These are phyloP conservation scores for Nakazawaea anatomiae DNA, from an alignment of 805 yeast genomes.

Conservation along the genomic window DNA sequence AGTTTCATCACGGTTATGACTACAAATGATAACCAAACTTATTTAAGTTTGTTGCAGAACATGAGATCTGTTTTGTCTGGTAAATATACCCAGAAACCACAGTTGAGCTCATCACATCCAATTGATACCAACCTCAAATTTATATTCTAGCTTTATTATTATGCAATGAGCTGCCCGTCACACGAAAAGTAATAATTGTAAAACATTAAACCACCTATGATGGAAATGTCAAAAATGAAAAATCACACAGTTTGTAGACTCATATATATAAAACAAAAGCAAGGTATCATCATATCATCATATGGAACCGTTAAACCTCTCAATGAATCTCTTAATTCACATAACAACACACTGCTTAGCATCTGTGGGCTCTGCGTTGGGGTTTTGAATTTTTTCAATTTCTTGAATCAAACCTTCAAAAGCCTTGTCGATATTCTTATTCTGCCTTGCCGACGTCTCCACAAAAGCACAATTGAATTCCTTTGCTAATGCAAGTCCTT, in stretches of 20 bases:
- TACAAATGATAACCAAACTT: conserved; percentile 59
- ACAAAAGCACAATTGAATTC: conserved; percentile 38
- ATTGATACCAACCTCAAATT: conserved; percentile 48
- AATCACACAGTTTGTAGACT: background rate
- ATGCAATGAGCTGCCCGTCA: no score
- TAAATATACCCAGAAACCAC: conserved; percentile 79
- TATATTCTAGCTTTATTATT: conserved; percentile 16
- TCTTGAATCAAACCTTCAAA: conserved; percentile 55
- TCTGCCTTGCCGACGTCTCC: conserved; percentile 45
- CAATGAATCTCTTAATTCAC: conserved; percentile 17
- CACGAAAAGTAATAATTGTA: no score
- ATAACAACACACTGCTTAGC: conserved; percentile 44
- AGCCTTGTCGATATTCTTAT: conserved; percentile 39
- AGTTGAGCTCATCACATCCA: conserved; percentile 77
- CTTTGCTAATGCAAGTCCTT: conserved; percentile 39
- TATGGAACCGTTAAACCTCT: background rate
- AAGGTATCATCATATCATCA: background rate
- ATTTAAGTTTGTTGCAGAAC: conserved; percentile 61
- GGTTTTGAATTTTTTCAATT: conserved; percentile 61
- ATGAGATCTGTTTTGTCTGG: conserved; percentile 56
- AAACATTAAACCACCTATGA: no score
- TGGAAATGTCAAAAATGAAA: no score
- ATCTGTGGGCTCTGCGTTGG: conserved; percentile 31
- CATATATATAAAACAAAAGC: conserved; percentile 19
- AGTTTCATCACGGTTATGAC: conserved; percentile 58